phyloP scores from a whole-genome alignment of 805 yeast genomes.

The Nakazawaea peltata region DNA sequence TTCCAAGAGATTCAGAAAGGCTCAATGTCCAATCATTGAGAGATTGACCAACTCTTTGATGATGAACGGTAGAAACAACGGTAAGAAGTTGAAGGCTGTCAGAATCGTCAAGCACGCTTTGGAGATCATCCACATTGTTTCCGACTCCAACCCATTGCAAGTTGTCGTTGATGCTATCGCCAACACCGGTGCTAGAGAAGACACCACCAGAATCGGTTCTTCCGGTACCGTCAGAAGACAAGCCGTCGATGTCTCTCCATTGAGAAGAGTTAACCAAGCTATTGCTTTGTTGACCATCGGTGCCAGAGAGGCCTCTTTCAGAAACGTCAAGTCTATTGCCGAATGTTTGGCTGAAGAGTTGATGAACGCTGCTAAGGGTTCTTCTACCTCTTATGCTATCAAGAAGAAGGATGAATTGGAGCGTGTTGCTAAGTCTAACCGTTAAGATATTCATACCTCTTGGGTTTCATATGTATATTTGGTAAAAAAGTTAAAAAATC shows the following conservation, averaged over 20 bases:
- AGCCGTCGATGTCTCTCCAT: constrained; percentile 99
- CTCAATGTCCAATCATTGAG: constrained; percentile 99
- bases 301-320: constrained; percentile 99
- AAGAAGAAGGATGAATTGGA: constrained; percentile 99
- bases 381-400: constrained; percentile 99
- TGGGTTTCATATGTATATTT: background rate
- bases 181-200: constrained; percentile 99
- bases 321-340: constrained; percentile 99
- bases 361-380: constrained; percentile 99
- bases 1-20: constrained; percentile 99
- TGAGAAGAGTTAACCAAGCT: constrained; percentile 99
- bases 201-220: constrained; percentile 99
- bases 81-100: constrained; percentile 99
- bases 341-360: constrained; percentile 99
- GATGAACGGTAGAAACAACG: constrained; percentile 99
- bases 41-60: constrained; percentile 98
- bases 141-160: constrained; percentile 99
- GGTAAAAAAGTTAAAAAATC: no score
- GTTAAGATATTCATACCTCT: constrained; percentile 47
- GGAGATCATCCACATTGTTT: constrained; percentile 93
- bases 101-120: constrained; percentile 99
- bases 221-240: constrained; percentile 99
- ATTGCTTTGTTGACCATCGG: constrained; percentile 96
- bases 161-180: constrained; percentile 98
- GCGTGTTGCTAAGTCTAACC: constrained; percentile 99